Base-by-base conservation (phyloP, 441 rosid species). In the Populus hybrid region DNA sequence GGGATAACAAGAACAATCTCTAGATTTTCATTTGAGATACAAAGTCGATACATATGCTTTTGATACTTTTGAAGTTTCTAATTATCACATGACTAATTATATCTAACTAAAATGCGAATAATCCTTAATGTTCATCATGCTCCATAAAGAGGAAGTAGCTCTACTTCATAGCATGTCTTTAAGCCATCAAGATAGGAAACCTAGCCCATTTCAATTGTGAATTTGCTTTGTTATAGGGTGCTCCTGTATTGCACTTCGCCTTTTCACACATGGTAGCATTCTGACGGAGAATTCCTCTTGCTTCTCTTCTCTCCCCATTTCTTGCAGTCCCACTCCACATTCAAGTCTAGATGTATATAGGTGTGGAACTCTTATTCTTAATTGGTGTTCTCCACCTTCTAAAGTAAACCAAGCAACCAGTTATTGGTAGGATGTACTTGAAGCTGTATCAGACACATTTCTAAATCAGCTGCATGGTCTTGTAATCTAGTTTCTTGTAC, bases 1-100 rank as follows among this genome's bases (percentile, higher is more conserved):
- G 84, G 86, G 73, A 32, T 34, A 30, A 12, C 69, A 14, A 50
- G 18, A 42, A 6, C 21, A 12, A 23, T n/a, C 50, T 30, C 34
- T 26, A 40, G 30, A 35, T 18, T 67, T 74, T 73, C 35, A 40
- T 59, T 40, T 75, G 71, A 40, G 64, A 46, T 23, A 8, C 7
- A 11, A 32, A 72, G 24, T 40, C 32, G 5, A 78, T 18, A 53
- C 69, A 20, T 40, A 1, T 32, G 53, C 34, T 61, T 28, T 30
- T 32, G 24, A 65, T 63, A 8, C 42, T 46, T 35, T 70, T 71
- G 72, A 66, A 67, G 32, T 46, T 78, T 64, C 10, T 40, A 71
- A 63, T 21, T 40, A 38, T 66, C 11, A 28, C 8, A 12, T 38
- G 32, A 36, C 53, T 57, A 35, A 3, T 53, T 53, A n/a, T 36